Percentiles rank a stretch among this genome's conserved stretches.
These are phyloP conservation scores for Diospyros lotus DNA, from an alignment of 148 eudicot genomes.

Conservation along the genomic window DNA sequence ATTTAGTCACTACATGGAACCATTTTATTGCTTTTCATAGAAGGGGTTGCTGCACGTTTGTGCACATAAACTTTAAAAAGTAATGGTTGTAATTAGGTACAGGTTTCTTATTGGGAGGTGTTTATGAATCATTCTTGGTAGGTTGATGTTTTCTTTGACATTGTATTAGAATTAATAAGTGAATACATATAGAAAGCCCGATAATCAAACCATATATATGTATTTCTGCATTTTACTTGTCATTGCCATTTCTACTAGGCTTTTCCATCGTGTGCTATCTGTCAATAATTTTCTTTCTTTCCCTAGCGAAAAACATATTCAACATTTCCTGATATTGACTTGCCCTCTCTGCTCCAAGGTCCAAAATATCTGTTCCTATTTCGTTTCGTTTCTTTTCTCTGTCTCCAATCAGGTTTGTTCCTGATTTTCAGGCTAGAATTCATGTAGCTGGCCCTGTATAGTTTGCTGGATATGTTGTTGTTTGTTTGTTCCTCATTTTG, in stretches of 20 bases:
- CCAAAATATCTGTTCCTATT: no score
- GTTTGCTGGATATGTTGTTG: no score
- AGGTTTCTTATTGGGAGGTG: not conserved
- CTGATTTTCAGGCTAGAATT: no score
- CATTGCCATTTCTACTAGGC: not conserved
- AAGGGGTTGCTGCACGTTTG: not conserved
- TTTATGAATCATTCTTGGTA: not conserved
- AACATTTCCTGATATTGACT: not conserved
- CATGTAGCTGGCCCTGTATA: no score
- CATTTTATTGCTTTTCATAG: not conserved
- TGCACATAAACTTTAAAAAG: not conserved
- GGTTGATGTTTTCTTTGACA: not conserved
- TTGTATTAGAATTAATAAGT: no score
- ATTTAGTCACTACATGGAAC: not conserved
- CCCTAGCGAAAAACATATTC: not conserved
- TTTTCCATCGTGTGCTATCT: not conserved
- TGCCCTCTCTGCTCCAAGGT: not conserved
- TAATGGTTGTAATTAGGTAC: slow-evolving; percentile 12
- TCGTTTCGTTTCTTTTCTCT: no score
- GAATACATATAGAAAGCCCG: not conserved
- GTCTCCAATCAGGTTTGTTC: no score
- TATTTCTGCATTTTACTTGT: no score
- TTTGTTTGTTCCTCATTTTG: slow-evolving; percentile 1
- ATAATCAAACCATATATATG: not conserved
- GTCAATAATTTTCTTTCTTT: not conserved